A percentile compares a stretch with the other conserved stretches of the same genome.
Conservation (phyloP, 2,329 filamentous ascomycete species). For the Plenodomus tracheiphilus region DNA sequence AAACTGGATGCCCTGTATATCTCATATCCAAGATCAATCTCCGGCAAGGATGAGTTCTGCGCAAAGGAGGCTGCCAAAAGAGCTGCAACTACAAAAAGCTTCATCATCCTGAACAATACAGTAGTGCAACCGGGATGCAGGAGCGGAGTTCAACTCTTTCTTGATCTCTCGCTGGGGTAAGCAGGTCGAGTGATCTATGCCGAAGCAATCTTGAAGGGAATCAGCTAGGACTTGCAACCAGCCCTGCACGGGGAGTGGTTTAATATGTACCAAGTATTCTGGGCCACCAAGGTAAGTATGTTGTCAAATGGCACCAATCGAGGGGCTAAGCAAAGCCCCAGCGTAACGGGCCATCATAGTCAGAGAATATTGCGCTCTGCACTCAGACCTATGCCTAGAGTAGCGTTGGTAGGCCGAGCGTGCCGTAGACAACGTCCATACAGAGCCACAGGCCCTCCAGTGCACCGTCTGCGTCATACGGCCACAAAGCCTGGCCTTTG, state of each 20-base stretch:
- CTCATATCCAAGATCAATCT: constrained; percentile 59
- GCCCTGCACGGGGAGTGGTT: constrained; percentile 1
- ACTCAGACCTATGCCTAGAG: not conserved
- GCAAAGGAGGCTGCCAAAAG: constrained; percentile 27
- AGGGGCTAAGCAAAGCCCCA: constrained; percentile 1
- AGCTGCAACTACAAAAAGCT: constrained; percentile 21
- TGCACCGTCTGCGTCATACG: constrained; percentile 8
- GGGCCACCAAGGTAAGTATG: no score
- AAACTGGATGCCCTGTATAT: constrained; percentile 53
- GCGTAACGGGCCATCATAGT: constrained; percentile 1
- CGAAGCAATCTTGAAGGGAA: not conserved
- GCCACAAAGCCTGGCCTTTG: constrained; percentile 2
- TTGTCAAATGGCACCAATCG: constrained; percentile 1
- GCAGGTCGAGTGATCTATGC: not conserved
- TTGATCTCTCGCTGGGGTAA: not conserved
- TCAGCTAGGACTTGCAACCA: not conserved
- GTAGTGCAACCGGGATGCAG: not conserved
- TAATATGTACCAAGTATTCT: no score
- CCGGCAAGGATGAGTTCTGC: constrained; percentile 42
- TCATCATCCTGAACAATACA: constrained; percentile 21
- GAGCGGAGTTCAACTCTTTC: not conserved
- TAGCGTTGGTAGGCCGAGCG: not conserved
- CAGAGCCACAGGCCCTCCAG: no score
- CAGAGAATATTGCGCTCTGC: not conserved
- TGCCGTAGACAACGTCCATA: not conserved